Base-by-base conservation (phyloP, 306 rosid genomes). In the Crotalaria pallida region DNA sequence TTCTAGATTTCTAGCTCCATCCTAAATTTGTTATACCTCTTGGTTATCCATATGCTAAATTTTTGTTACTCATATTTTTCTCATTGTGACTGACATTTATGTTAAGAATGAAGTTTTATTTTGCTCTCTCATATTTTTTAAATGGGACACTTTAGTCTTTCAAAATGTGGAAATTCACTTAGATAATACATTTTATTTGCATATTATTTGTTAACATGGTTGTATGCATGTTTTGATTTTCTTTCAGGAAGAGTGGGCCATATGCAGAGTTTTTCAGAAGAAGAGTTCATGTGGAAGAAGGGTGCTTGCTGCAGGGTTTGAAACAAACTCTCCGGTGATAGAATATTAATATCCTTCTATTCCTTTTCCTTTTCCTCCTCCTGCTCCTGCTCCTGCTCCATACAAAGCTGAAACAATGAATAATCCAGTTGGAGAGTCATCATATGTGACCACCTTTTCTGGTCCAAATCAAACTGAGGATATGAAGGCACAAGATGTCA, bases 221-320 rank as follows among this genome's bases (percentile, higher is more conserved):
- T 69, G 16, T 47, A 3, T 40, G 16, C 38, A 1, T 45, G 18
- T 65, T 0, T 63, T 70, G 59, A 33, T 41, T 82, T 75, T 3
- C 43, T 60, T 56, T 65, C 96, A 93, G 98, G 84, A 80, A 43
- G 97, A 90, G 33, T 90, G 97, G 98, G 88, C 89, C 36, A 65
- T 94, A 12, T 84, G 88, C 84, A 83, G 98, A 72, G 78, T 87
- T 27, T 87, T 85, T 50, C 69, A 84, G 38, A 94, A n/a, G n/a
- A n/a, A 94, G 75, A 65, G 58, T 2, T 66, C 69, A 0, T 65
- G 6, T 31, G 9, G 36, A 6, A 31, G 6, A 2, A 31, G 36
- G 6, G 6, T 31, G 36, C 7, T 5, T 31, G 8, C 1, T 31
- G 7, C 36, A 31, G 5, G 5, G 36, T 31, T 31, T 1, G 7